Evolutionary conservation across 2,329 filamentous ascomycete genomes (phyloP), one percentile per base, ranked within the genome.

Genomic region (Aureobasidium sp.): DNA sequence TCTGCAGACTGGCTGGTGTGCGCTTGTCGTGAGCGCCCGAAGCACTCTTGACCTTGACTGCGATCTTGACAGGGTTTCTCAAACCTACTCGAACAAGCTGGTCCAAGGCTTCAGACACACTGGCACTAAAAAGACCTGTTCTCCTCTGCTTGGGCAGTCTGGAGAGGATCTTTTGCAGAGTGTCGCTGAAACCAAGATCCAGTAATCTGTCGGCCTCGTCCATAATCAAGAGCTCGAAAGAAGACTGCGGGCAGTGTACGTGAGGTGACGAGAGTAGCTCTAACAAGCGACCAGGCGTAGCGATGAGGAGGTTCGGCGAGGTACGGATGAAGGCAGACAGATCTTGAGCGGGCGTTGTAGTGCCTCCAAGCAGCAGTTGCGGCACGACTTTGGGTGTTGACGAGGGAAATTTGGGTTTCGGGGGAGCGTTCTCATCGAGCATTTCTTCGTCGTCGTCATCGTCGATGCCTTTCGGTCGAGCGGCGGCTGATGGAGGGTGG

Each of bases 181-280:
- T 91, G 61, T 90, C 87, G 73, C 95, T 94, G 76, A 99, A 97
- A 6, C 95, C 94, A 27, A 97, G 81, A 75, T 99, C 94, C 10
- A 99, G 80, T 29, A 99, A 78, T 63, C 94, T 83, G 74, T 99
- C 94, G 54, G 93, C 94, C 77, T 99, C 94, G 71, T 99, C 94
- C 39, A 99, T 82, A 3, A 99, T 89, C 11, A 99, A 83, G 54
- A 91, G 85, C 72, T 99, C 93, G 67, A 99, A 97, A 0, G 90
- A 90, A 1, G 90, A 91, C 64, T 93, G 88, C 0, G 90, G 86
- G 68, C 90, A 92, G 72, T 95, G 90, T 14, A 96, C 91, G 69
- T 96, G 88, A 1, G 87, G 89, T 1, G 91, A 96, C 0, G 88
- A 86, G 5, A 99, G 80, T 0, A 99, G 82, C 70, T 97, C 92